These are phyloP conservation scores for Pilaira anomala DNA, from an alignment of 192 early-diverging fungal genomes.

Conservation along the genomic window DNA sequence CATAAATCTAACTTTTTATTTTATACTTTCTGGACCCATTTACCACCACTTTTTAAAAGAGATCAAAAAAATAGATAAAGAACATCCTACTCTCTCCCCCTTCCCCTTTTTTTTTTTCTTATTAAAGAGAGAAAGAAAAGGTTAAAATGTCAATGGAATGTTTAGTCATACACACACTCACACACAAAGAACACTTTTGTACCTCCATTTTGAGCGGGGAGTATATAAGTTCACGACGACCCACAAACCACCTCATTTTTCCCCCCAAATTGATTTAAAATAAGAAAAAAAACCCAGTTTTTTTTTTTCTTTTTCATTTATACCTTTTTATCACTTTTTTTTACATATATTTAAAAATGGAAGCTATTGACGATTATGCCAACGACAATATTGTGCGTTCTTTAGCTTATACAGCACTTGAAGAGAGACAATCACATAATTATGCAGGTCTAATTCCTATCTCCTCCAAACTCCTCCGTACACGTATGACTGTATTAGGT, in stretches of 20 bases:
- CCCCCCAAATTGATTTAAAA: neutral
- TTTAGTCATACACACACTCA: too few species aligned
- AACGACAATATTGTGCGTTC: conserved; percentile 38
- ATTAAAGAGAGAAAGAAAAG: too few species aligned
- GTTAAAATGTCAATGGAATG: too few species aligned
- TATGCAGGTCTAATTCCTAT: conserved; percentile 26
- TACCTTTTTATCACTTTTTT: neutral
- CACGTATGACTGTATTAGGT: conserved; percentile 26
- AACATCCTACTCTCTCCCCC: too few species aligned
- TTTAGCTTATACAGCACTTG: conserved; percentile 30
- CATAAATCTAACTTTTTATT: too few species aligned
- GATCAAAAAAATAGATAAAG: too few species aligned
- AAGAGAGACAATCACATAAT: conserved; percentile 28
- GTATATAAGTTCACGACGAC: too few species aligned
- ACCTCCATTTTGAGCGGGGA: too few species aligned
- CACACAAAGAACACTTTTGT: too few species aligned
- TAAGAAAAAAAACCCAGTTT: neutral
- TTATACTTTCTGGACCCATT: too few species aligned
- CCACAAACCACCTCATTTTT: conserved; percentile 6
- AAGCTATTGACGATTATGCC: conserved; percentile 41
- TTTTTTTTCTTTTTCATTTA: neutral
- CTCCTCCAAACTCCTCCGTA: conserved; percentile 28
- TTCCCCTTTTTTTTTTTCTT: too few species aligned
- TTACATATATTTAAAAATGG: conserved; percentile 17
- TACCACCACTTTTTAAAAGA: too few species aligned